Base-by-base conservation (phyloP, 2,329 filamentous ascomycete genomes). In the Fusarium musae region DNA sequence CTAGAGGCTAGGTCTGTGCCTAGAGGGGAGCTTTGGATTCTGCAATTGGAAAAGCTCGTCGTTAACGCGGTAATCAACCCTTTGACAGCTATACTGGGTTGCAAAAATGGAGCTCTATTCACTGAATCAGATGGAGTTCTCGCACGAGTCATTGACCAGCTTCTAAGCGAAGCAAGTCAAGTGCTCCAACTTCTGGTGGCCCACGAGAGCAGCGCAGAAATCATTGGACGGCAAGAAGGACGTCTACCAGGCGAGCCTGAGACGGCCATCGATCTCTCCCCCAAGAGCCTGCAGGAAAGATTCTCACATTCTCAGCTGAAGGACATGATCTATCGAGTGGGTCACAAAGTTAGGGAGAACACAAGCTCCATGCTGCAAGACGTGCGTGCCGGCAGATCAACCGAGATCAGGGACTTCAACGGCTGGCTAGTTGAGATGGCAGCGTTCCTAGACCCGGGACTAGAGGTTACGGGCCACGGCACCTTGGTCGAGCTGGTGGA, bases 31-130 rank as follows among this genome's bases (percentile, higher is more conserved):
- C 79, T 91, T 21, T 88, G 87, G 85, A 72, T 86, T 15, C 77
- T 87, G n/a, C 95, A 97, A 83, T 87, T 98, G 6, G 93, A 97
- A 78, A 98, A 97, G 80, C 85, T 98, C 3, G 92, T 93, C 2
- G 86, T 95, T 58, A 97, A 97, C 79, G 87, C 90, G 40, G 85
- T 95, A 37, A 90, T 98, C 77, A 97, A 97, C 78, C 94, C 96
- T 0, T 83, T 98, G n/a, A 96, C 94, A 1, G 92, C 92, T 2
- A 83, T 98, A 15, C 85, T 96, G 62, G 87, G 93, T 60, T 92
- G 91, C 79, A 89, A 89, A 70, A 98, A 98, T 75, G 94, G 95
- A n/a, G 86, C 87, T 9, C 81, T 98, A 0, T 90, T 97, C 21
- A 87, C 87, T 70, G 89, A 90, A 69, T 85, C 86, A 66, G 73